Evolutionary conservation across 768 basidiomycete species (phyloP).

Genomic region (Xerocomus spinulosus): DNA sequence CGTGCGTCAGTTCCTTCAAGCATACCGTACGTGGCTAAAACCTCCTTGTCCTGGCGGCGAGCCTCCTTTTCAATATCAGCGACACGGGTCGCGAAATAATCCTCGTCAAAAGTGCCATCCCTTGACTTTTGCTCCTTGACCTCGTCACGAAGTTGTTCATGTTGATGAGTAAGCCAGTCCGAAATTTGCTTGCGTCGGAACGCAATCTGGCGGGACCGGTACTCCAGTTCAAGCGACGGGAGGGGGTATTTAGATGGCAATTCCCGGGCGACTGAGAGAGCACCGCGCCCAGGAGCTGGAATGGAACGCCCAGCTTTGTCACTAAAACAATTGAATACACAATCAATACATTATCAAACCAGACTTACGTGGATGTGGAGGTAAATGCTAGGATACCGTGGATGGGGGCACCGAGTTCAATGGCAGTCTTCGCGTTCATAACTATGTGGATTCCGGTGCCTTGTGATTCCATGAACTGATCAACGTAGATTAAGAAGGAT

Average conservation of each 20-base stretch:
- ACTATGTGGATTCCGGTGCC: slow-evolving; percentile 96
- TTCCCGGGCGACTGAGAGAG: slow-evolving; percentile 84
- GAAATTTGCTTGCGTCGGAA: slow-evolving; percentile 96
- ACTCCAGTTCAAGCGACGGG: slow-evolving; percentile 77
- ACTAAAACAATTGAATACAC: slow-evolving; percentile 36
- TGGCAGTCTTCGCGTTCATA: slow-evolving; percentile 94
- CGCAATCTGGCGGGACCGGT: slow-evolving; percentile 88
- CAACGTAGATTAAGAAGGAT: slow-evolving; percentile 1
- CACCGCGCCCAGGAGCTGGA: slow-evolving; percentile 94
- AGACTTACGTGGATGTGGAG: slow-evolving; percentile 87
- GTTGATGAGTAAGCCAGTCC: slow-evolving; percentile 91
- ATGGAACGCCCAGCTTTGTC: slow-evolving; percentile 99
- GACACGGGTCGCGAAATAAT: slow-evolving; percentile 72
- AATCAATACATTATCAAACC: neutral
- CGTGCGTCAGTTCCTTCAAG: slow-evolving; percentile 81
- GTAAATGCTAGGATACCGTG: slow-evolving; percentile 94
- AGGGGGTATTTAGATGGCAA: slow-evolving; percentile 72
- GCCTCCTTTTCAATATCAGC: slow-evolving; percentile 90
- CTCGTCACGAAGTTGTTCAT: slow-evolving; percentile 78
- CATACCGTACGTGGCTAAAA: slow-evolving; percentile 93
- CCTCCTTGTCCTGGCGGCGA: slow-evolving; percentile 86
- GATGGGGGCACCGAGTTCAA: slow-evolving; percentile 91
- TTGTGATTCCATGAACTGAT: slow-evolving; percentile 93
- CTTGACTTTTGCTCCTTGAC: slow-evolving; percentile 54
- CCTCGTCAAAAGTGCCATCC: slow-evolving; percentile 50